These are phyloP conservation scores for Solanum commersonii DNA, from an alignment of 257 asterid genomes.

Conservation along the genomic window DNA sequence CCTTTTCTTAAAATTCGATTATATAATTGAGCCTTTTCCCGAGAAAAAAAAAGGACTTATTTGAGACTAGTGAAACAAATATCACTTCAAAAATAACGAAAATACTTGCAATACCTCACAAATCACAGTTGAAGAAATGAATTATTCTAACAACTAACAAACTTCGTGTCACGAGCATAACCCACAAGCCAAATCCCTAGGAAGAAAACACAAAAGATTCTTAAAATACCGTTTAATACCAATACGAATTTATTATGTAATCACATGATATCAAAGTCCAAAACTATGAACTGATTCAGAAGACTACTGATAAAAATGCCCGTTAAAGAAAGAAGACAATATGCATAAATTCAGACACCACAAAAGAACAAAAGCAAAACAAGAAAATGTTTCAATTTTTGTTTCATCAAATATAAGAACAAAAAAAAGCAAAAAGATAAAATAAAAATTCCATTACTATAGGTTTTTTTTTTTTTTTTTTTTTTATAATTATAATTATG, in stretches of 20 bases:
- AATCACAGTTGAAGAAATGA: fast-evolving
- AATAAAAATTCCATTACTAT: background rate
- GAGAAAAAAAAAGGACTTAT: background rate
- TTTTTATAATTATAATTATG: background rate
- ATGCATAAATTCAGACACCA: background rate
- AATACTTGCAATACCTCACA: fast-evolving
- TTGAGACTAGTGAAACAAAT: fast-evolving
- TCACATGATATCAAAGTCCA: background rate
- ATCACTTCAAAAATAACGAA: background rate
- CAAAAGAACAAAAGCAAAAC: background rate
- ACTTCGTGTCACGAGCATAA: fast-evolving
- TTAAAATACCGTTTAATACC: background rate
- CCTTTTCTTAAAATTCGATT: too few species aligned
- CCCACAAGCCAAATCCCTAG: fast-evolving
- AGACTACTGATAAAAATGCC: background rate
- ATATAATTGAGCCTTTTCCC: too few species aligned
- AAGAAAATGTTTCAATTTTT: background rate
- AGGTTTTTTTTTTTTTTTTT: background rate
- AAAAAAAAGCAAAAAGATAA: background rate
- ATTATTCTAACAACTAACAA: too few species aligned
- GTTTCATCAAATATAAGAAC: background rate
- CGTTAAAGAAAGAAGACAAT: slow-evolving; percentile 1
- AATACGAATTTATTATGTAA: background rate
- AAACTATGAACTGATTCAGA: background rate
- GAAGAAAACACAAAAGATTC: background rate